Conservation (phyloP, 768 basidiomycete genomes). For the Calvatia gigantea region DNA sequence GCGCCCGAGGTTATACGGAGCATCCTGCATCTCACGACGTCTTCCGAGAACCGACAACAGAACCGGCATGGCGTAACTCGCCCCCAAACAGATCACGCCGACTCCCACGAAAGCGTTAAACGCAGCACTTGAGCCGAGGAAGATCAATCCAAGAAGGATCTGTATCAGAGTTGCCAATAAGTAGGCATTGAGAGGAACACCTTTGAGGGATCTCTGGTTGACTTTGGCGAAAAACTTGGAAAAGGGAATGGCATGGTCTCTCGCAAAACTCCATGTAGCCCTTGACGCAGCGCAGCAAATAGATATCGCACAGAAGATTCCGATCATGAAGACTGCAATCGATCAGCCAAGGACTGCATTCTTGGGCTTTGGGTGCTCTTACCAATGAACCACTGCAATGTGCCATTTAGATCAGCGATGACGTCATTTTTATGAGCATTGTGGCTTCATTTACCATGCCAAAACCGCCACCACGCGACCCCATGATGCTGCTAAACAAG, state of each 20-base stretch:
- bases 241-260: constrained; percentile 63
- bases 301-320: constrained; percentile 63
- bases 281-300: constrained; percentile 66
- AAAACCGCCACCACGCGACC: constrained; percentile 58
- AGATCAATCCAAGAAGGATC: constrained; percentile 58
- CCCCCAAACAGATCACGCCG: constrained; percentile 61
- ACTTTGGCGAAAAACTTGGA: constrained; percentile 45
- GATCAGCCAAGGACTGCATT: not conserved
- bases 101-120: constrained; percentile 71
- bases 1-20: constrained; percentile 48
- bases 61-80: constrained; percentile 63
- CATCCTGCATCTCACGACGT: constrained; percentile 40
- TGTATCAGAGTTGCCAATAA: constrained; percentile 56
- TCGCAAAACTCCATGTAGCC: constrained; percentile 68
- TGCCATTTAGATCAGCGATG: constrained; percentile 18
- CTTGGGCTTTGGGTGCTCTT: not conserved
- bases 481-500: constrained; percentile 61
- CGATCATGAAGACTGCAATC: constrained; percentile 45
- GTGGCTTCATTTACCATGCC: constrained; percentile 41
- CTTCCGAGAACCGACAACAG: constrained; percentile 46
- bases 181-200: constrained; percentile 59
- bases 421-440: constrained; percentile 7
- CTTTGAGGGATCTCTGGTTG: constrained; percentile 28
- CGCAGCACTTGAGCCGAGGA: constrained; percentile 57
- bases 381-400: constrained; percentile 17